Conservation (phyloP, 2,329 filamentous ascomycete genomes). For the Nothophaeocryptopus gaeumannii region DNA sequence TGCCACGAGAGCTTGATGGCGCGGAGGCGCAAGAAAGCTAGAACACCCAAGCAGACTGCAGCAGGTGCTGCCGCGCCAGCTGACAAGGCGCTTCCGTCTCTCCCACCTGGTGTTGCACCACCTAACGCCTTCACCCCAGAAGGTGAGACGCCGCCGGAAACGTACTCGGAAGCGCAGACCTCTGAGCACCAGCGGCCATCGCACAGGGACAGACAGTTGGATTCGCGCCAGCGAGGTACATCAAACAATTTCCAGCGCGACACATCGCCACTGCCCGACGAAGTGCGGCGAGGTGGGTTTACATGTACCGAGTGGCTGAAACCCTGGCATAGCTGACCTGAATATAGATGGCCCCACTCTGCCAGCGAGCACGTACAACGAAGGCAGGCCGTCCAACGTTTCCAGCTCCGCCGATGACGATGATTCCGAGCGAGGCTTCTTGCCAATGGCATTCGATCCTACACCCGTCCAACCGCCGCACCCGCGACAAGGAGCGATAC, state of each 20-base stretch:
- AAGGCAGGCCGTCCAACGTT: constrained; percentile 70
- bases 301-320: constrained; percentile 26
- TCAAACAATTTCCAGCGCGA: constrained; percentile 31
- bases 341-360: constrained; percentile 61
- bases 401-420: constrained; percentile 58
- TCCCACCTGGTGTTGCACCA: constrained; percentile 72
- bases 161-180: constrained; percentile 63
- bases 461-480: constrained; percentile 35
- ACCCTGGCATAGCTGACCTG: constrained; percentile 20
- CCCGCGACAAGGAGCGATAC: constrained; percentile 21
- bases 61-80: constrained; percentile 43
- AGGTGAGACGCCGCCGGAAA: constrained; percentile 56
- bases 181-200: constrained; percentile 61
- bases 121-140: constrained; percentile 60
- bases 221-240: constrained; percentile 29
- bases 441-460: constrained; percentile 53
- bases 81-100: constrained; percentile 88
- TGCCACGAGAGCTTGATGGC: constrained; percentile 98
- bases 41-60: constrained; percentile 51
- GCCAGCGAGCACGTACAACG: constrained; percentile 73
- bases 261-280: constrained; percentile 37
- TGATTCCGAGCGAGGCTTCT: constrained; percentile 49
- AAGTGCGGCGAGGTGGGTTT: constrained; percentile 33
- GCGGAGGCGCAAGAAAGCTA: constrained; percentile 80
- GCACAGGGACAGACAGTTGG: constrained; percentile 24